These are phyloP conservation scores for Boletus tylopilopsis DNA, from an alignment of 768 basidiomycete genomes.

Conservation along the genomic window DNA sequence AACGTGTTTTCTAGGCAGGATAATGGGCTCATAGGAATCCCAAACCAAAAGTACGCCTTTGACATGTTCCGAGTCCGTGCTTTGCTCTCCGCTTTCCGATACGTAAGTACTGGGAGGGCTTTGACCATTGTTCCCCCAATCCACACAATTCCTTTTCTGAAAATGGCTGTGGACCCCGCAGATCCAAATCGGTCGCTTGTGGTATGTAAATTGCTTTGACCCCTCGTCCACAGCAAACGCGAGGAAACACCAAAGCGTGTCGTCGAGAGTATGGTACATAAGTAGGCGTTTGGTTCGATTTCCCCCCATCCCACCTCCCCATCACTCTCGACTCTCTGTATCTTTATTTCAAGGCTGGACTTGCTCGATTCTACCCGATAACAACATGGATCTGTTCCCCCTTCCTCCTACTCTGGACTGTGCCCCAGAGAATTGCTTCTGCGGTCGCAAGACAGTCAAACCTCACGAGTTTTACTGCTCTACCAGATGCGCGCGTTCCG, in stretches of 20 bases:
- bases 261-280: slow-evolving; percentile 8
- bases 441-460: slow-evolving; percentile 20
- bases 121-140: neutral
- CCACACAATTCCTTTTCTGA: neutral
- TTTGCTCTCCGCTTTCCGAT: neutral
- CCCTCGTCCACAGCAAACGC: slow-evolving; percentile 6
- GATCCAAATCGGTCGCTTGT: neutral
- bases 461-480: slow-evolving; percentile 31
- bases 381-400: neutral
- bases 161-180: neutral
- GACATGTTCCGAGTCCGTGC: no score
- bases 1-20: no score
- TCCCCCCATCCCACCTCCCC: neutral
- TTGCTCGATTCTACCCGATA: neutral
- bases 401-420: slow-evolving; percentile 10
- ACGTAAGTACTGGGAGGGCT: neutral
- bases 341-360: neutral
- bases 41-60: neutral
- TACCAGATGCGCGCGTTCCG: slow-evolving; percentile 22
- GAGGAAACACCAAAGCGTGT: slow-evolving; percentile 6
- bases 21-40: no score
- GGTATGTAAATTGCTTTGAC: slow-evolving; percentile 9
- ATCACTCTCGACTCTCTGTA: neutral
- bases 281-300: neutral
- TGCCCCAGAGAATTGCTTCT: slow-evolving; percentile 21